These are phyloP conservation scores for Tremella fuciformis DNA, from an alignment of 768 basidiomycete species.

Conservation along the genomic window DNA sequence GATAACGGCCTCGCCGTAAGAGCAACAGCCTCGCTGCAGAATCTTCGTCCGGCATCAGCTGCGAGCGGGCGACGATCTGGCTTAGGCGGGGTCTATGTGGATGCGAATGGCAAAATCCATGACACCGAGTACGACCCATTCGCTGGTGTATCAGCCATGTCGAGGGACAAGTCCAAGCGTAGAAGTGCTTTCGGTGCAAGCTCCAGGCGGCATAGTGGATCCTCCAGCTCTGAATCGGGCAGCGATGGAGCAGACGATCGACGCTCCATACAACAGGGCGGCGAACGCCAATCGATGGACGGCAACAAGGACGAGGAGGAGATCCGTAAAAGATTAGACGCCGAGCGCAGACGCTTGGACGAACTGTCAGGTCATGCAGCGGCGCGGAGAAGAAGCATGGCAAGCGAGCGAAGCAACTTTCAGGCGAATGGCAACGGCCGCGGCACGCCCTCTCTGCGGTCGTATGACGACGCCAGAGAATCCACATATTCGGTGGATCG, in stretches of 20 bases:
- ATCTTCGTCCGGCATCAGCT: constrained; percentile 1
- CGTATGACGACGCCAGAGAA: constrained; percentile 24
- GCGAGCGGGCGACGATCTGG: background rate
- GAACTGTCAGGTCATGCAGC: constrained; percentile 38
- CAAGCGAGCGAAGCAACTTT: constrained; percentile 26
- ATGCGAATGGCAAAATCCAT: constrained; percentile 44
- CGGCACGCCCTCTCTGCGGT: constrained; percentile 34
- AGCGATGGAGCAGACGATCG: constrained; percentile 12
- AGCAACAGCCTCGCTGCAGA: constrained; percentile 1
- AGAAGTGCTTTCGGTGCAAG: constrained; percentile 47
- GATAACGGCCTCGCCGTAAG: background rate
- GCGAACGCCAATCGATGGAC: constrained; percentile 18
- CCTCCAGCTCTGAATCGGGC: constrained; percentile 17
- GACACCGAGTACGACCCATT: constrained; percentile 53
- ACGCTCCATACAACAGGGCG: background rate
- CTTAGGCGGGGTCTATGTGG: constrained; percentile 41
- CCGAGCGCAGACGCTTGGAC: constrained; percentile 36
- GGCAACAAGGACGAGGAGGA: constrained; percentile 40
- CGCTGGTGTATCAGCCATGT: constrained; percentile 41
- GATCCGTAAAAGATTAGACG: constrained; percentile 28
- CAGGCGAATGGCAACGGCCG: constrained; percentile 21
- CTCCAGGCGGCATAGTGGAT: constrained; percentile 25
- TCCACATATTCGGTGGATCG: constrained; percentile 11
- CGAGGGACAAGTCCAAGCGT: constrained; percentile 35
- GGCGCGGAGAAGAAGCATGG: constrained; percentile 34